Base-by-base conservation (phyloP, 306 rosid genomes). In the Benincasa hispida region DNA sequence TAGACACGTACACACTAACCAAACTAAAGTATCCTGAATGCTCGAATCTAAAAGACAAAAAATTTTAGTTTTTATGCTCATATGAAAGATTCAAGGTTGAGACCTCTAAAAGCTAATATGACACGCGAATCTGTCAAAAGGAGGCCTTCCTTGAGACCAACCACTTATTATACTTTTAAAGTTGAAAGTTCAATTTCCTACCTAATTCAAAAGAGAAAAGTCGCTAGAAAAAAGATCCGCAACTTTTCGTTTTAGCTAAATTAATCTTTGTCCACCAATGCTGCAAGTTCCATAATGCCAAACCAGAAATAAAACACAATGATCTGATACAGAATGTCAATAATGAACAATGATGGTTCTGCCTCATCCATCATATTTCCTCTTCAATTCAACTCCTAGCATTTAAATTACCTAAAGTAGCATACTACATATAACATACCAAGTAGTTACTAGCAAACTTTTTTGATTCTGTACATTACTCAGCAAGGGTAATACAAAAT, bases 391-490 rank as follows among this genome's bases (percentile, higher is more conserved):
- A 47, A 72, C 41, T 72, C 58, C 76, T 15, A 22, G 14, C 76
- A 70, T 70, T 51, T 27, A 47, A 68, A 13, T 5, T 68, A 35
- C 30, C 67, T 5, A 54, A 56, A 75, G 35, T 17, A 39, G 0
- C 61, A 35, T 37, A 45, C 34, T 8, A 25, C 22, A 53, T 12
- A 37, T 60, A 47, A 15, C 76, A 47, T 47, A 70, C 35, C 15
- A 70, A 14, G 35, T 45, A 15, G 15, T 47, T 50, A 72, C 60
- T 72, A 51, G 45, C 76, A 70, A 70, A 70, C 76, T 22, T 51
- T 25, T 50, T 50, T 48, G 28, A 51, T 72, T 72, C 61, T 72
- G 76, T 72, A 72, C 76, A 72, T 72, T 72, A 72, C 76, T 72
- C 76, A 72, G 76, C 76, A 30, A 72, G 47, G 59, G 47, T 72